Percentiles rank a stretch among this genome's conserved stretches.
phyloP scores from a whole-genome alignment of 768 basidiomycete species.

The Serendipita sp. region DNA sequence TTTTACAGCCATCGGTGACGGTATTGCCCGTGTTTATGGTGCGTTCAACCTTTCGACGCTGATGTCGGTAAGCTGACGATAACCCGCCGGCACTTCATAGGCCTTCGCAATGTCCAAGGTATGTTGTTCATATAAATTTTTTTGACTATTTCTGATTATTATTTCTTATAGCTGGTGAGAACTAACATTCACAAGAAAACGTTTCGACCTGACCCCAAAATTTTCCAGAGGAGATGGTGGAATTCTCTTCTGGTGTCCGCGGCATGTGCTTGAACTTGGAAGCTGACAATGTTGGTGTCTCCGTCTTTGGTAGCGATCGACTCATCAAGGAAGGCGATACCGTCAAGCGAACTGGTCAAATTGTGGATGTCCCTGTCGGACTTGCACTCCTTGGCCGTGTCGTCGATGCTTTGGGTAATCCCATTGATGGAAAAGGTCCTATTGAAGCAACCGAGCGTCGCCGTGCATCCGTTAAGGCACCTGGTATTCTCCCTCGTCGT shows the following conservation, averaged over 20 bases:
- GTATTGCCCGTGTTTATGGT: constrained; percentile 91
- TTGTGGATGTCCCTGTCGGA: constrained; percentile 99
- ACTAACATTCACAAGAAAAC: constrained; percentile 2
- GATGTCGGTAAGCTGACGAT: constrained; percentile 5
- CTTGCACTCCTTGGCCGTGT: constrained; percentile 96
- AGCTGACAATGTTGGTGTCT: constrained; percentile 99
- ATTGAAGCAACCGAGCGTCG: constrained; percentile 87
- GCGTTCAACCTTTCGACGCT: constrained; percentile 6
- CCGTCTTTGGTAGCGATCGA: constrained; percentile 97
- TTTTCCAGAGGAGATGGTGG: constrained; percentile 95
- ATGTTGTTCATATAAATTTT: constrained; percentile 12
- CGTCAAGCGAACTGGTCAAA: constrained; percentile 99
- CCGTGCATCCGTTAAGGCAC: constrained; percentile 95
- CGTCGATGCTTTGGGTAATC: constrained; percentile 98
- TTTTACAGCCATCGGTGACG: constrained; percentile 84
- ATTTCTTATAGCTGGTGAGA: constrained; percentile 14
- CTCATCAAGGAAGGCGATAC: constrained; percentile 99
- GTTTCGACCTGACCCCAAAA: background rate
- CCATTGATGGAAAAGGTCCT: constrained; percentile 98
- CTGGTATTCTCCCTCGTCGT: constrained; percentile 96
- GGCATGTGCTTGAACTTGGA: constrained; percentile 99
- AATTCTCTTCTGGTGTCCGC: constrained; percentile 98
- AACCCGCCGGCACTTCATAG: constrained; percentile 20
- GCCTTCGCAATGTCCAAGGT: constrained; percentile 98
- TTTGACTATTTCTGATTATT: constrained; percentile 5